Percentiles rank a stretch among this genome's conserved stretches.
Conservation (phyloP, 176 grass and related monocot genomes). For the Eleusine coracana region DNA sequence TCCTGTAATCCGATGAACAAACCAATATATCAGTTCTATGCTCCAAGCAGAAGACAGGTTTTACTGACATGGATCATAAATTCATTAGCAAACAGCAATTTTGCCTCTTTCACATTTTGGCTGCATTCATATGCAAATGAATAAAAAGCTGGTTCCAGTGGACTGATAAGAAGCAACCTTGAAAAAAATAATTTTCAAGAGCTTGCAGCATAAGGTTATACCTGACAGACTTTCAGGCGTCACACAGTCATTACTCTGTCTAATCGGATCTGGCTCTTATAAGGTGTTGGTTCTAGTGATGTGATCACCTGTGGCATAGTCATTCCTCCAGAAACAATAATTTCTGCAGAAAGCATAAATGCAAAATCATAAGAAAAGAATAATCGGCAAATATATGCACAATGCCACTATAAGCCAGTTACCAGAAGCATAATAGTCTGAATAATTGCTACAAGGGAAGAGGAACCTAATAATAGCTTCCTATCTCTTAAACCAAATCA, state of each 20-base stretch:
- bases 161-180: not conserved
- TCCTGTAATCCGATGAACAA: conserved; percentile 6
- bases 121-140: not conserved
- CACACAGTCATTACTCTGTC: conserved; percentile 65
- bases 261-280: conserved; percentile 70
- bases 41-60: not conserved
- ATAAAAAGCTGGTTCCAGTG: not conserved
- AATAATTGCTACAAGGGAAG: not conserved
- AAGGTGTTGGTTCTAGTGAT: conserved; percentile 62
- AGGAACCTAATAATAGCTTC: conserved; percentile 15
- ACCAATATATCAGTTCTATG: conserved; percentile 12
- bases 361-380: conserved; percentile 21
- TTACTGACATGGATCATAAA: not conserved
- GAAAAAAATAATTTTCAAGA: not conserved
- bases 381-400: not conserved
- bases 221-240: conserved; percentile 16
- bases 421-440: not conserved
- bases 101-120: not conserved
- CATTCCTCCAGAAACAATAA: conserved; percentile 98
- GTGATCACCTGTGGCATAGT: conserved; percentile 95
- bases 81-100: not conserved
- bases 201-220: conserved; percentile 14
- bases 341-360: conserved; percentile 65
- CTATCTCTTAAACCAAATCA: not conserved
- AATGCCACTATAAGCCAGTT: not conserved